phyloP scores from a whole-genome alignment of 495 filamentous ascomycete species.

The Amphirosellinia nigrospora region DNA sequence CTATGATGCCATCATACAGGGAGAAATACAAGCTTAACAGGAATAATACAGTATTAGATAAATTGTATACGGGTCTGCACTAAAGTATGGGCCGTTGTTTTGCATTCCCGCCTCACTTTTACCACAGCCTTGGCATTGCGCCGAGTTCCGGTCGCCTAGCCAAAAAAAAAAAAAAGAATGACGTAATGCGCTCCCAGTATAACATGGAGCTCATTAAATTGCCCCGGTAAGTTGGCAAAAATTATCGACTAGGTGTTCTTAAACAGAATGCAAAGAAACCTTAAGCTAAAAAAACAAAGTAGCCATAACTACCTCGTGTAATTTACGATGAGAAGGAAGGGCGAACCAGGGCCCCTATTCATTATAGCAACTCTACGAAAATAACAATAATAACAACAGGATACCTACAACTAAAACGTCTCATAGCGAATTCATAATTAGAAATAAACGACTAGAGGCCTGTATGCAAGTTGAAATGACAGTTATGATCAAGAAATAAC shows the following conservation, averaged over 20 bases:
- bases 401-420: not conserved
- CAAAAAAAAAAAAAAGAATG: not conserved
- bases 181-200: not conserved
- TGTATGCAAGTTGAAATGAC: not conserved
- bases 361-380: not conserved
- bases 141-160: constrained; percentile 13
- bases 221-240: not conserved
- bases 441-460: not conserved
- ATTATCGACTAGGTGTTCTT: not conserved
- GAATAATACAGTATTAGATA: constrained; percentile 8
- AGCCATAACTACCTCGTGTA: not conserved
- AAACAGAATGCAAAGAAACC: not conserved
- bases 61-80: not conserved
- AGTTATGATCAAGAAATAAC: no score
- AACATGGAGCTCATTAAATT: not conserved
- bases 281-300: not conserved
- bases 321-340: not conserved
- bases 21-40: not conserved
- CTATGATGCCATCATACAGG: constrained; percentile 13
- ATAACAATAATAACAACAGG: not conserved
- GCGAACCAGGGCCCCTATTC: not conserved
- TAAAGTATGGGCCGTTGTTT: not conserved
- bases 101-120: constrained; percentile 6
- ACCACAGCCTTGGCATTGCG: not conserved
- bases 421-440: not conserved